phyloP scores from a whole-genome alignment of 2,329 filamentous ascomycete species.

The Calonectria crousiana region DNA sequence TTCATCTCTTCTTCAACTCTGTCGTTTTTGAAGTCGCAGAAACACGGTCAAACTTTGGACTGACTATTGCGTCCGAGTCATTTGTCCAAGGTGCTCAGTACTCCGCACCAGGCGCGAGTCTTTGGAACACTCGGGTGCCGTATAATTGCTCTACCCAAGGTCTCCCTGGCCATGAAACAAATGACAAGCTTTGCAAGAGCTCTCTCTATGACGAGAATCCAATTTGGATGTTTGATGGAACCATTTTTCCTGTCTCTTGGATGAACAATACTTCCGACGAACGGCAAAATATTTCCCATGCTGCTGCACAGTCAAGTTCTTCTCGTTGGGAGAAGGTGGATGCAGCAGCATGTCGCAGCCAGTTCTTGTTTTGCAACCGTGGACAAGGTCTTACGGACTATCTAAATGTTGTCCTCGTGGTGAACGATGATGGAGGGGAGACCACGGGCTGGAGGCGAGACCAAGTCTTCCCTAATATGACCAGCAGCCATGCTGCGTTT shows the following conservation, averaged over 20 bases:
- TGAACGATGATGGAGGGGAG: neutral
- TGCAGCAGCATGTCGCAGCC: neutral
- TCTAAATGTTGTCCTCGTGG: neutral
- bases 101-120: neutral
- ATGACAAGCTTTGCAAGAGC: neutral
- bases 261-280: slow-evolving; percentile 5
- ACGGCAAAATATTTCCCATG: neutral
- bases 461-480: slow-evolving; percentile 3
- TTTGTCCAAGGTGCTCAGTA: slow-evolving; percentile 2
- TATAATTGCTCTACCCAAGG: neutral
- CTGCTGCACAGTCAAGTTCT: neutral
- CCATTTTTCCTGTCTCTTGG: neutral
- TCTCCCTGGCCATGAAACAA: neutral
- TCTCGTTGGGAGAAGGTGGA: neutral
- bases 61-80: slow-evolving; percentile 3
- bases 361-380: neutral
- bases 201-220: neutral
- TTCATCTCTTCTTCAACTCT: slow-evolving; percentile 18
- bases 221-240: neutral
- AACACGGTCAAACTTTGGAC: neutral
- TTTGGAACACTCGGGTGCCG: slow-evolving; percentile 9
- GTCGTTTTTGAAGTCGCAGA: slow-evolving; percentile 5
- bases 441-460: neutral
- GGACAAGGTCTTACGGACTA: neutral
- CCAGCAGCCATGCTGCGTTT: neutral